Base-by-base conservation (phyloP, 140 eudicot genomes). In the Senecio squalidus region DNA sequence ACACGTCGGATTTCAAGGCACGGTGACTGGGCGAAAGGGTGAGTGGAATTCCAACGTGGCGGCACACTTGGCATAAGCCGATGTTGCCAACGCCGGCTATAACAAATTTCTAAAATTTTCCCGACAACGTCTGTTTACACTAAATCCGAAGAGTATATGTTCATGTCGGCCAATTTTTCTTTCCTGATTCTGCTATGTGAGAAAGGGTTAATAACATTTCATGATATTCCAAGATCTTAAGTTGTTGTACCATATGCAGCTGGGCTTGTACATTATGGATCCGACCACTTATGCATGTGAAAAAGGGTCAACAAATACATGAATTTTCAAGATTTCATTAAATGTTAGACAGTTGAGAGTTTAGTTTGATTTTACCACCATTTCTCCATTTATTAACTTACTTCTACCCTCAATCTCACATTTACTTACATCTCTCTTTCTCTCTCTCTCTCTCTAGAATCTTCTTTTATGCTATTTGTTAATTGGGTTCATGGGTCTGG, bases 301-400 rank as follows among this genome's bases (percentile, higher is more conserved):
- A 63, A 69, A 61, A 33, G 64, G 64, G 33, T 33, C 71, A 4
- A 51, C 64, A 54, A 31, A 41, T 62, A 71, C 76, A 54, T 54
- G 58, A 20, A 15, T 54, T 53, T 69, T 66, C 66, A 62, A 67
- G 61, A 58, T 68, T 62, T 69, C 85, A 82, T 82, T 71, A 41
- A 82, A 71, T 86, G 76, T 38, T 47, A 72, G 70, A 34, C 92
- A 74, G 95, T 86, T 86, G 95, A 80, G 81, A 71, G 87, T 69
- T 64, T 46, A 64, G 28, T 40, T 20, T 58, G 26, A 68, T 70
- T 30, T 14, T 51, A 51, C 57, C 16, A 23, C 59, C 73, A 54
- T 70, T 64, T 57, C 76, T 40, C 51, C 72, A 77, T 75, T 80
- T 80, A 75, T 74, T 70, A 66, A 52, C 65, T 40, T 55, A 45